Evolutionary conservation across 1,284 basidiomycete genomes (phyloP).

Genomic region (Rhodotorula sp.): DNA sequence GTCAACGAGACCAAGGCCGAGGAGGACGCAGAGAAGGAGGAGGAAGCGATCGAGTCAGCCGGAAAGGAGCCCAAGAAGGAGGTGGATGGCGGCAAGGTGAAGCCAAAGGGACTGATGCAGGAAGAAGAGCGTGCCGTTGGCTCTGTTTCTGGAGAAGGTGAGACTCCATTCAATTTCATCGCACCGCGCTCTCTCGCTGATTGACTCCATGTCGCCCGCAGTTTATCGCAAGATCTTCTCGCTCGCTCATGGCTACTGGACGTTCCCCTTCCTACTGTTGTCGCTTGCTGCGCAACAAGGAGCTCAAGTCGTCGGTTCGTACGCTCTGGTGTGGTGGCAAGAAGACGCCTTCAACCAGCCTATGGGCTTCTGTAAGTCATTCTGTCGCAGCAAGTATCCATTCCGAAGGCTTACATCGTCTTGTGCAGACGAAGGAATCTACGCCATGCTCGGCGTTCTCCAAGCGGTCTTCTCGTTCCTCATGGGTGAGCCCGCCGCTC

Average conservation of each 20-base stretch:
- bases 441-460: slow-evolving; percentile 62
- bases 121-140: slow-evolving; percentile 43
- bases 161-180: not conserved
- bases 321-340: slow-evolving; percentile 52
- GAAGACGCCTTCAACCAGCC: slow-evolving; percentile 30
- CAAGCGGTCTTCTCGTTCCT: slow-evolving; percentile 62
- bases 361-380: slow-evolving; percentile 26
- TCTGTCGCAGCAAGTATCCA: too few species aligned
- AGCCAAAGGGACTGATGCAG: slow-evolving; percentile 60
- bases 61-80: slow-evolving; percentile 38
- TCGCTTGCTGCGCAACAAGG: slow-evolving; percentile 65
- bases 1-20: slow-evolving; percentile 55
- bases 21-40: slow-evolving; percentile 51
- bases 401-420: too few species aligned
- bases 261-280: slow-evolving; percentile 60
- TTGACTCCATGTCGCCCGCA: too few species aligned
- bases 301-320: slow-evolving; percentile 53
- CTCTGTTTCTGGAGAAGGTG: slow-evolving; percentile 25
- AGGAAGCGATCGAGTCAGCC: slow-evolving; percentile 46
- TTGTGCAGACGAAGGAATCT: slow-evolving; percentile 64
- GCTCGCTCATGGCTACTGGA: slow-evolving; percentile 62
- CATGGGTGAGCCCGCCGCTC: slow-evolving; percentile 47
- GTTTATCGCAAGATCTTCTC: slow-evolving; percentile 68
- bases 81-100: slow-evolving; percentile 49
- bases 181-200: too few species aligned